phyloP scores from a whole-genome alignment of 306 rosid species.

The Dryas alaskensis region DNA sequence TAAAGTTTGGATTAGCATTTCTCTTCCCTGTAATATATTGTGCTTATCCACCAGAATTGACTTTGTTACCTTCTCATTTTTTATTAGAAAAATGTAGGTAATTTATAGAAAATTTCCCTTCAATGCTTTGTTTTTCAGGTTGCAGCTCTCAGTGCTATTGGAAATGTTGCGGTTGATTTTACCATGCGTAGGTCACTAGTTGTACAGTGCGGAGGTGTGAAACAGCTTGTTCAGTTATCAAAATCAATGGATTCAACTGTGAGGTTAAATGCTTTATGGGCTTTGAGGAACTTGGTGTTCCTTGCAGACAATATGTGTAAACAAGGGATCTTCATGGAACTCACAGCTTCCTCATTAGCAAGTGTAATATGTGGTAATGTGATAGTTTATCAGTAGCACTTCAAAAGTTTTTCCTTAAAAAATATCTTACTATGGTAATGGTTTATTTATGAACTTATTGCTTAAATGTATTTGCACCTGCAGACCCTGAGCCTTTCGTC shows the following conservation, averaged over 20 bases:
- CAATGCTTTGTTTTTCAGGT: constrained; percentile 50
- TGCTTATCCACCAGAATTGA: neutral
- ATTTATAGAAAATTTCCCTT: neutral
- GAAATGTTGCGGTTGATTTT: constrained; percentile 85
- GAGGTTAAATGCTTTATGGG: constrained; percentile 81
- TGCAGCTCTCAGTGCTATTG: constrained; percentile 78
- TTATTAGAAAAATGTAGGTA: neutral
- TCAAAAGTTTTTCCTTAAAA: neutral
- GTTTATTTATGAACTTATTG: constrained; percentile 11
- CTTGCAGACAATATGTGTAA: constrained; percentile 69
- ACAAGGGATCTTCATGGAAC: constrained; percentile 58
- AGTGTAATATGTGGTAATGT: constrained; percentile 74
- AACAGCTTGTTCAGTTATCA: constrained; percentile 73
- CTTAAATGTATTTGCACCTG: constrained; percentile 30
- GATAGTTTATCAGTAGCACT: constrained; percentile 17
- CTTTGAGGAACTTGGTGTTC: constrained; percentile 81
- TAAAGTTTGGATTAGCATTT: neutral
- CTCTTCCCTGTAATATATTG: neutral
- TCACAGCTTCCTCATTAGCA: constrained; percentile 69
- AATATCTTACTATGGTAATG: constrained; percentile 15
- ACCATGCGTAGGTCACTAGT: constrained; percentile 51
- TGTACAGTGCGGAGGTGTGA: constrained; percentile 73
- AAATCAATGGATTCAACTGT: constrained; percentile 80
- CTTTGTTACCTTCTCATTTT: neutral
- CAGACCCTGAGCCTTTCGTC: constrained; percentile 85